Evolutionary conservation across 768 basidiomycete genomes (phyloP).

Genomic region (Naganishia onofrii): DNA sequence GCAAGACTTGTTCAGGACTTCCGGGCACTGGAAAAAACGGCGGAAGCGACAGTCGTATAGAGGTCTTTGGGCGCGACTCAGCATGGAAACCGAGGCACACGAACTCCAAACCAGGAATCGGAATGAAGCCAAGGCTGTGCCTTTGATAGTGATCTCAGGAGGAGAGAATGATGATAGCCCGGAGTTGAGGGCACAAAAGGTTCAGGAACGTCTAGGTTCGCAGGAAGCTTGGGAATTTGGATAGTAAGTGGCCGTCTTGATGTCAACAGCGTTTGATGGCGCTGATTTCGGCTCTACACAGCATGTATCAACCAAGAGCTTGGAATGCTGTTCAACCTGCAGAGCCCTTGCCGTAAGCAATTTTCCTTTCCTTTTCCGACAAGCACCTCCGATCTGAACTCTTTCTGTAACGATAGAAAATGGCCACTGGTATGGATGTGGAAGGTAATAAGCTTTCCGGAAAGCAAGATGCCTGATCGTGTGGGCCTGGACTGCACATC

Average conservation of each 20-base stretch:
- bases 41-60: slow-evolving; percentile 3
- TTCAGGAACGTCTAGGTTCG: slow-evolving; percentile 37
- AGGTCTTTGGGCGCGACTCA: slow-evolving; percentile 21
- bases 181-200: slow-evolving; percentile 5
- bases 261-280: neutral
- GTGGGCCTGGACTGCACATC: slow-evolving; percentile 49
- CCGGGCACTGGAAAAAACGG: neutral
- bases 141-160: slow-evolving; percentile 5
- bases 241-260: slow-evolving; percentile 39
- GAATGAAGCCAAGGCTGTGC: neutral
- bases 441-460: slow-evolving; percentile 41
- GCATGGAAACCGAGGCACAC: slow-evolving; percentile 22
- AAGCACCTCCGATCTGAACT: neutral
- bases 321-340: slow-evolving; percentile 28
- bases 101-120: slow-evolving; percentile 23
- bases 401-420: slow-evolving; percentile 27
- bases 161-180: slow-evolving; percentile 11
- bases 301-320: slow-evolving; percentile 28
- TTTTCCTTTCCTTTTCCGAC: no score
- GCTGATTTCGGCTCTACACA: neutral
- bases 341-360: slow-evolving; percentile 30
- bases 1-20: neutral
- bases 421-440: slow-evolving; percentile 48
- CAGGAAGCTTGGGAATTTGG: slow-evolving; percentile 50
- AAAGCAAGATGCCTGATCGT: slow-evolving; percentile 46